Conservation (phyloP, 2,329 filamentous ascomycete species). For the Macrophomina pseudophaseolina region DNA sequence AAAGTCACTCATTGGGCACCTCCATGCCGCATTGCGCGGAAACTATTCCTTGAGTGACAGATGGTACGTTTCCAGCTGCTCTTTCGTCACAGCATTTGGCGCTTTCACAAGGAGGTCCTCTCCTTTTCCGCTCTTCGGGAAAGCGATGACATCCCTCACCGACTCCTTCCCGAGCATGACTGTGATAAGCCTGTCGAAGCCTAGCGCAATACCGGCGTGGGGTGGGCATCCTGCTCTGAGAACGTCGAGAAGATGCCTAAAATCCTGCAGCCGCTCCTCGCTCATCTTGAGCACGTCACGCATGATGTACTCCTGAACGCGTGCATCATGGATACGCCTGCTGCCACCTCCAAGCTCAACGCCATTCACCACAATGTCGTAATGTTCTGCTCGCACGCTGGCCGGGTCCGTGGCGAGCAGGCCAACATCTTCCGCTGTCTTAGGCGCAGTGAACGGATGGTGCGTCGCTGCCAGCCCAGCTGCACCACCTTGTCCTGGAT, state of each 20-base stretch:
- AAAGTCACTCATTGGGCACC: neutral
- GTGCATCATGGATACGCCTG: conserved; percentile 84
- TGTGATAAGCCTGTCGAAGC: conserved; percentile 85
- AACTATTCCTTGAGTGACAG: conserved; percentile 41
- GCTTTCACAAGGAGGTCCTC: conserved; percentile 84
- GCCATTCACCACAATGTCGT: conserved; percentile 95
- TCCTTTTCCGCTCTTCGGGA: conserved; percentile 90
- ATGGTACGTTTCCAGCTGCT: conserved; percentile 65
- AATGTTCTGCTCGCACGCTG: conserved; percentile 80
- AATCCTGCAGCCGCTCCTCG: conserved; percentile 74
- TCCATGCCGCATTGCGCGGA: neutral
- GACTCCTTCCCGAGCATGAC: conserved; percentile 77
- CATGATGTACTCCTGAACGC: conserved; percentile 84
- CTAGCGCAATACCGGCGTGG: conserved; percentile 90
- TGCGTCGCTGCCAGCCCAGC: conserved; percentile 87
- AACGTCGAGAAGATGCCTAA: conserved; percentile 82
- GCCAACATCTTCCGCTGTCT: conserved; percentile 72
- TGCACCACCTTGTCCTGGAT: conserved; percentile 80
- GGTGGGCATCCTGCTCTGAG: conserved; percentile 87
- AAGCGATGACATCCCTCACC: conserved; percentile 92
- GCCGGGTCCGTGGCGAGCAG: conserved; percentile 75
- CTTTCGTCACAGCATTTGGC: conserved; percentile 70
- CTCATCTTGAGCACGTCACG: conserved; percentile 81
- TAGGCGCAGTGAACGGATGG: conserved; percentile 93
- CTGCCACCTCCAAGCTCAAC: conserved; percentile 93